Evolutionary conservation across 768 basidiomycete genomes (phyloP).

Genomic region (Rhodotorula toruloides): DNA sequence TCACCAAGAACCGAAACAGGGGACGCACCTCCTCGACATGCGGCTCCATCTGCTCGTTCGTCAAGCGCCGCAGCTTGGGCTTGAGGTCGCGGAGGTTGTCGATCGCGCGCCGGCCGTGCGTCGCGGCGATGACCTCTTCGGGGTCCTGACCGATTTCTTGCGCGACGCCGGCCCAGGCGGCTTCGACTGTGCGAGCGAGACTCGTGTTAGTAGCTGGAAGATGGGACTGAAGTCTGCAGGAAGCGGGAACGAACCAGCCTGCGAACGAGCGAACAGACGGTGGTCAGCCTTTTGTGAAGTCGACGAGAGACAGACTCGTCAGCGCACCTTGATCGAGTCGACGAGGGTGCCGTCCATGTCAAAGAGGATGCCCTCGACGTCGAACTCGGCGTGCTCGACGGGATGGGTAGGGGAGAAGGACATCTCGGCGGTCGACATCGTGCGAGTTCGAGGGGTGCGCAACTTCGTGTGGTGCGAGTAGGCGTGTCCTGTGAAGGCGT

Average conservation of each 20-base stretch:
- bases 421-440: not conserved
- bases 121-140: conserved; percentile 62
- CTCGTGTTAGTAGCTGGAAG: conserved; percentile 44
- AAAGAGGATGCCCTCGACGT: conserved; percentile 35
- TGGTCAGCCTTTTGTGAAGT: not conserved
- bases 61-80: conserved; percentile 41
- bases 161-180: conserved; percentile 69
- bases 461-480: no score
- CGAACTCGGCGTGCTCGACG: conserved; percentile 25
- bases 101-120: conserved; percentile 71
- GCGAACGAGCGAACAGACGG: not conserved
- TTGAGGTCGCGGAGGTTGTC: conserved; percentile 59
- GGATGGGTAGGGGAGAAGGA: conserved; percentile 24
- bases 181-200: conserved; percentile 52
- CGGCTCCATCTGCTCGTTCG: conserved; percentile 40
- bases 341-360: conserved; percentile 69
- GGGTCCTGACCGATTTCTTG: conserved; percentile 65
- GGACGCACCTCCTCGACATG: conserved; percentile 41
- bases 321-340: conserved; percentile 55
- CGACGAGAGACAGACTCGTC: not conserved
- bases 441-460: not conserved
- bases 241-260: not conserved
- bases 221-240: conserved; percentile 43
- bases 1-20: not conserved
- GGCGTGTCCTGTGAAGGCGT: no score